These are phyloP conservation scores for Suillus subalutaceus DNA, from an alignment of 768 basidiomycete genomes.

Conservation along the genomic window DNA sequence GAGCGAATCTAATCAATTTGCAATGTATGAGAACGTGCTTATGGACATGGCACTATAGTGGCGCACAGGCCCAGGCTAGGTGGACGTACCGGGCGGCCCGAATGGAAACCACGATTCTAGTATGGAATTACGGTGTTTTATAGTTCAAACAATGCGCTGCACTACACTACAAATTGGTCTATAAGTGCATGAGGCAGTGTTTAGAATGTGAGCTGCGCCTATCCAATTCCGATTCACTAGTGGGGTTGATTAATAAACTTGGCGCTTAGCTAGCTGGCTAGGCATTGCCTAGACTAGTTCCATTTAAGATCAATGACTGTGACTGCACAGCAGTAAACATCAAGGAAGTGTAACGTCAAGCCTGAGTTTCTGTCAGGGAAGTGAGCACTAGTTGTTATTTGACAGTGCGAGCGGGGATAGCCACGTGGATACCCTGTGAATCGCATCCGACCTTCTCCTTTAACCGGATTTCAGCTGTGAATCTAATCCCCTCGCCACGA, in stretches of 20 bases:
- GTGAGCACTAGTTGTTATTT: neutral
- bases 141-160: neutral
- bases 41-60: too few species aligned
- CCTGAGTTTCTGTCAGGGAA: too few species aligned
- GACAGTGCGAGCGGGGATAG: slow-evolving; percentile 3
- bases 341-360: neutral
- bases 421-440: slow-evolving; percentile 13
- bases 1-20: neutral
- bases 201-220: too few species aligned
- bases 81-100: neutral
- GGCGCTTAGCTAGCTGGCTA: neutral
- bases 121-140: neutral
- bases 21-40: neutral
- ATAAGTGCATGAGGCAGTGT: too few species aligned
- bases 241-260: neutral
- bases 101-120: neutral
- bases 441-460: neutral
- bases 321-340: neutral
- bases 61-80: too few species aligned
- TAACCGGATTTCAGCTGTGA: neutral
- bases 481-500: neutral
- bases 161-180: neutral
- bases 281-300: too few species aligned
- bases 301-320: too few species aligned
- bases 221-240: too few species aligned